These are phyloP conservation scores for Moricandia moricandioides DNA, from an alignment of 345 rosid species.

Conservation along the genomic window DNA sequence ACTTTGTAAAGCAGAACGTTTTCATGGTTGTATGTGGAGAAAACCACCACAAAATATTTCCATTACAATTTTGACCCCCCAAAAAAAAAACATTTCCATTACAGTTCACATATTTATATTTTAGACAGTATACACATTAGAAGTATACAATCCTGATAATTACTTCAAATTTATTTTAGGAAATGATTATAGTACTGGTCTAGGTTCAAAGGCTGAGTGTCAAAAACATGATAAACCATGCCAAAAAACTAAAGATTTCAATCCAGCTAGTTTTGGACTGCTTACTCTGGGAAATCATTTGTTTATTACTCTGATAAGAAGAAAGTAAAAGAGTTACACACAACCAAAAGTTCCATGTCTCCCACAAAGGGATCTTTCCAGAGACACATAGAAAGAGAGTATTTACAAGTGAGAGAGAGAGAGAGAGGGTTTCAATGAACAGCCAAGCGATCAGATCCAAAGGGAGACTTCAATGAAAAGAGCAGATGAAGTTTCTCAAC, in stretches of 20 bases:
- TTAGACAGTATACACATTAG: not conserved
- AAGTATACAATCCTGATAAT: not conserved
- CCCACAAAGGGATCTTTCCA: constrained; percentile 3
- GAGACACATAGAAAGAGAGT: not conserved
- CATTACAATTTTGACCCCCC: no score
- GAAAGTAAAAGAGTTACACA: constrained; percentile 11
- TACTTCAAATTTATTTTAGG: not conserved
- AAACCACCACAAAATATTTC: not conserved
- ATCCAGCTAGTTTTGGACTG: constrained; percentile 1
- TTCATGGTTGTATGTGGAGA: not conserved
- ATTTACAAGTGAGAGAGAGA: constrained; percentile 24
- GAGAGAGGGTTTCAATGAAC: constrained; percentile 34
- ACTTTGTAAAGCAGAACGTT: not conserved
- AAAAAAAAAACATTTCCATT: not conserved
- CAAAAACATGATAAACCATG: not conserved
- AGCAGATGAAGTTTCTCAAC: constrained; percentile 78
- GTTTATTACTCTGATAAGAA: not conserved
- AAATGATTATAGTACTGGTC: not conserved
- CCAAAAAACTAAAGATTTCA: not conserved
- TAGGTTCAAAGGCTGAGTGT: not conserved
- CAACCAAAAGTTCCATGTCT: constrained; percentile 24
- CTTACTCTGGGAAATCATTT: not conserved
- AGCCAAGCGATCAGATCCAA: constrained; percentile 55
- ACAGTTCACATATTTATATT: not conserved
- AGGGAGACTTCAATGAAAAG: constrained; percentile 59